These are phyloP conservation scores for Ogataea ramenticola DNA, from an alignment of 805 yeast genomes.

Conservation along the genomic window DNA sequence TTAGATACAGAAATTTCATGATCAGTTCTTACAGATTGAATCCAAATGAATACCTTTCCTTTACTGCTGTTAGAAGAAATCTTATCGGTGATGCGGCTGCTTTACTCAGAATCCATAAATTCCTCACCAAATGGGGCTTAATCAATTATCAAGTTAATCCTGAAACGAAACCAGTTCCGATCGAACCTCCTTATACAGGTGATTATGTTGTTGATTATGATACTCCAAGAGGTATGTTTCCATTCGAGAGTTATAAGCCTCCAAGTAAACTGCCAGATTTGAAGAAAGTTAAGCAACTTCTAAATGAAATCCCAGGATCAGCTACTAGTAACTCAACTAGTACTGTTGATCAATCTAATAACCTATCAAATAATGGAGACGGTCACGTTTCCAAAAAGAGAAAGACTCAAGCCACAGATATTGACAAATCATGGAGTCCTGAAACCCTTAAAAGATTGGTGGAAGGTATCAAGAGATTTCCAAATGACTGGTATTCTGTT, in stretches of 20 bases:
- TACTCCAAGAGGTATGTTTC: conserved; percentile 88
- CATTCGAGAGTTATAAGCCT: conserved; percentile 76
- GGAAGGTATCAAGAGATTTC: conserved; percentile 52
- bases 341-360: neutral
- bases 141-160: conserved; percentile 90
- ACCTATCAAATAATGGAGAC: neutral
- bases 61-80: conserved; percentile 87
- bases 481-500: conserved; percentile 75
- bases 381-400: conserved; percentile 14
- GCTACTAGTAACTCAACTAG: no score
- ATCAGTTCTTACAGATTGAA: conserved; percentile 80
- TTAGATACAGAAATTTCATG: conserved; percentile 82
- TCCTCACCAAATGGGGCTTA: conserved; percentile 86
- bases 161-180: conserved; percentile 57
- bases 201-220: conserved; percentile 74
- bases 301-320: conserved; percentile 6
- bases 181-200: conserved; percentile 70
- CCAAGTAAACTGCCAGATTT: conserved; percentile 41
- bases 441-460: conserved; percentile 55
- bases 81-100: conserved; percentile 90
- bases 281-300: conserved; percentile 16
- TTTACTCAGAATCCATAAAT: conserved; percentile 74
- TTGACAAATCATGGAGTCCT: conserved; percentile 53
- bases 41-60: conserved; percentile 83
- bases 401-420: conserved; percentile 26